Percentiles rank a stretch among this genome's conserved stretches.
These are phyloP conservation scores for Pochonia chlamydosporia DNA, from an alignment of 2,329 filamentous ascomycete genomes.

Conservation along the genomic window DNA sequence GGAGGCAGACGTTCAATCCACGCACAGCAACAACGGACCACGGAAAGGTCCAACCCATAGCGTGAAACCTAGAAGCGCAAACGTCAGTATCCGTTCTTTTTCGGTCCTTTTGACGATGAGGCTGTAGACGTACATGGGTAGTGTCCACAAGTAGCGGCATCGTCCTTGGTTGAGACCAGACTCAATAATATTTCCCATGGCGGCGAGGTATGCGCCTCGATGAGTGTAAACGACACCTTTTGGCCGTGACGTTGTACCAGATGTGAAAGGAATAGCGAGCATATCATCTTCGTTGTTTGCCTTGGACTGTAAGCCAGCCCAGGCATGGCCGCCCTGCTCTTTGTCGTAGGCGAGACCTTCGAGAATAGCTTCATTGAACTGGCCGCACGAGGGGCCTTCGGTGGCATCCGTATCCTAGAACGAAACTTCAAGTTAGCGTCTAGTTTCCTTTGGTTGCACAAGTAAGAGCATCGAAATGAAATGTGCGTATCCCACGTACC, in stretches of 20 bases:
- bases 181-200: slow-evolving; percentile 82
- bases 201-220: slow-evolving; percentile 77
- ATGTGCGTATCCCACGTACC: slow-evolving; percentile 24
- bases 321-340: slow-evolving; percentile 61
- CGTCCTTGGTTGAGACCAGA: slow-evolving; percentile 72
- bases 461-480: not conserved
- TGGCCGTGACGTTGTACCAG: slow-evolving; percentile 82
- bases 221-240: slow-evolving; percentile 94
- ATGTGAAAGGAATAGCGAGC: slow-evolving; percentile 88
- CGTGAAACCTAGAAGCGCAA: slow-evolving; percentile 49
- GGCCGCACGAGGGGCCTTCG: slow-evolving; percentile 67
- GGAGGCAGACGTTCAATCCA: slow-evolving; percentile 89
- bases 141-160: slow-evolving; percentile 83
- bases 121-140: slow-evolving; percentile 65
- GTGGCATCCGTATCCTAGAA: slow-evolving; percentile 69
- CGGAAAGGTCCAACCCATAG: slow-evolving; percentile 78
- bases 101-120: not conserved
- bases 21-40: slow-evolving; percentile 91
- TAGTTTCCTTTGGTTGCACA: not conserved
- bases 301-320: slow-evolving; percentile 69
- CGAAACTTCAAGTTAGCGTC: not conserved
- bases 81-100: not conserved
- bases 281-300: slow-evolving; percentile 70
- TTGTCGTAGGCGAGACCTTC: slow-evolving; percentile 73
- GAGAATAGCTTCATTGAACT: slow-evolving; percentile 76